Conservation (phyloP, 805 yeast genomes). For the Yarrowia osloensis region DNA sequence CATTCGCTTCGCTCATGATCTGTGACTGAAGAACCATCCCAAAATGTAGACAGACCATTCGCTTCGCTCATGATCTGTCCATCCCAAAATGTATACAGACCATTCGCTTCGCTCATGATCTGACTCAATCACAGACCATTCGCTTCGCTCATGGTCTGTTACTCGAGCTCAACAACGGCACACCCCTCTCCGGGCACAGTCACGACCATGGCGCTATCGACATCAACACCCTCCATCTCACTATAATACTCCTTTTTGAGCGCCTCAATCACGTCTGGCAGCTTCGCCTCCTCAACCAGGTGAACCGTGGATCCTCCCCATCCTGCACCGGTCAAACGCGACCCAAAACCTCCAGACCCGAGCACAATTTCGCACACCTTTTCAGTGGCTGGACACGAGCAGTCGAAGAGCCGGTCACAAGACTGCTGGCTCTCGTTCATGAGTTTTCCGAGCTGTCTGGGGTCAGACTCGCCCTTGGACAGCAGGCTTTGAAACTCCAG, state of each 20-base stretch:
- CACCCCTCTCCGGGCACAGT: conserved; percentile 16
- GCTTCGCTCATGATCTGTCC: no score
- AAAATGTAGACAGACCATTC: no score
- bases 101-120: no score
- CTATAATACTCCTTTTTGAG: conserved; percentile 52
- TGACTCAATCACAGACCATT: no score
- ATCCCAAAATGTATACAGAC: no score
- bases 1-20: no score
- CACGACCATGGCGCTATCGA: conserved; percentile 15
- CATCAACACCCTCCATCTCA: background rate
- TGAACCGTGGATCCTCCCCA: conserved; percentile 78
- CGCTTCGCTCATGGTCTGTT: no score
- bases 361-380: conserved; percentile 56
- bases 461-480: conserved; percentile 42
- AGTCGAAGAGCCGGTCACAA: conserved; percentile 51
- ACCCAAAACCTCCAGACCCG: conserved; percentile 60
- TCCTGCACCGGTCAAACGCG: conserved; percentile 79
- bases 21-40: no score
- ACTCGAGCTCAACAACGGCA: background rate
- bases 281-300: conserved; percentile 51
- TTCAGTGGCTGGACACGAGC: conserved; percentile 60
- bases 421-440: conserved; percentile 64
- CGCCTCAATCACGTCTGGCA: conserved; percentile 46
- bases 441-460: conserved; percentile 52
- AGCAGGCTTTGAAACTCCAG: conserved; percentile 45